Percentiles rank a stretch among this genome's conserved stretches.
phyloP scores from a whole-genome alignment of 176 grass and related monocot genomes.

The Pontederia crassipes region DNA sequence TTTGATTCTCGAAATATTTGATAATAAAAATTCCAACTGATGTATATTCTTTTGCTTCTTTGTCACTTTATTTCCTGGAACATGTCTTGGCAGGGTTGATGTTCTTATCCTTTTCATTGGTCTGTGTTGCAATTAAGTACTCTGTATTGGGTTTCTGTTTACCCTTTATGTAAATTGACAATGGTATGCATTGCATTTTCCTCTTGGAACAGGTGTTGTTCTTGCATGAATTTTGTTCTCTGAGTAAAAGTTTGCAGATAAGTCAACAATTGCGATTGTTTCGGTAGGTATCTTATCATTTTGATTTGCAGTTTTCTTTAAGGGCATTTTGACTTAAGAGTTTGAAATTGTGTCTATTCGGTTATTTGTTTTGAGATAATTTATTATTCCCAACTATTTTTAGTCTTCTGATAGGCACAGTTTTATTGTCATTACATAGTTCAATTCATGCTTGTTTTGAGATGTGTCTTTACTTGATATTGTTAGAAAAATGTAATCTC shows the following conservation, averaged over 20 bases:
- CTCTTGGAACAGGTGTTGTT: constrained; percentile 63
- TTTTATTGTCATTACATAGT: too few species aligned
- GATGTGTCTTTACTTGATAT: too few species aligned
- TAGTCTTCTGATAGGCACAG: too few species aligned
- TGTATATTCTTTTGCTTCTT: too few species aligned
- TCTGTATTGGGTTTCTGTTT: neutral
- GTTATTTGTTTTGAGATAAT: too few species aligned
- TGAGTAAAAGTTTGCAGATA: constrained; percentile 88
- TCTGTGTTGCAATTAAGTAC: neutral
- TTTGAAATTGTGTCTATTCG: too few species aligned
- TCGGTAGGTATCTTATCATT: constrained; percentile 39
- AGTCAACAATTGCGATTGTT: constrained; percentile 87
- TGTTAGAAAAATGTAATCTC: too few species aligned
- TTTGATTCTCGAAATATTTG: too few species aligned
- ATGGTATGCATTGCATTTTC: neutral
- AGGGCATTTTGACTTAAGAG: neutral
- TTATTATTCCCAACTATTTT: too few species aligned
- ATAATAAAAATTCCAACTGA: too few species aligned
- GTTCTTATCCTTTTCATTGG: neutral
- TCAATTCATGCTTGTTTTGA: too few species aligned
- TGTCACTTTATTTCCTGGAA: too few species aligned
- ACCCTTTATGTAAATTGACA: neutral
- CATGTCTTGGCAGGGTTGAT: neutral
- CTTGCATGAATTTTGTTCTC: constrained; percentile 88
- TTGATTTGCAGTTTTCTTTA: neutral